Percentiles rank a stretch among this genome's conserved stretches.
These are phyloP conservation scores for Elsinoe batatas DNA, from an alignment of 2,329 filamentous ascomycete species.

Conservation along the genomic window DNA sequence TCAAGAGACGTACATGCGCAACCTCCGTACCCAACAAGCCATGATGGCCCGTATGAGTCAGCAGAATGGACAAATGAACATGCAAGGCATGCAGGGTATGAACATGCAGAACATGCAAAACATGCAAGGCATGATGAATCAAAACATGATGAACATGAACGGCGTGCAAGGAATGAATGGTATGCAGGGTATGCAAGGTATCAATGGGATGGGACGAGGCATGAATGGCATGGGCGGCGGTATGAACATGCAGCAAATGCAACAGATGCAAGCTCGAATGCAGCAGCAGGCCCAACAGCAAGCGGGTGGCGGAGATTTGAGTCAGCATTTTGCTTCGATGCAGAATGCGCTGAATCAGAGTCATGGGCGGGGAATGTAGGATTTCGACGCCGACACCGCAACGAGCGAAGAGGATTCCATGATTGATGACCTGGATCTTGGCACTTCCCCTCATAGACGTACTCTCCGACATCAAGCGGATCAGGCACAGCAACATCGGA, in stretches of 20 bases:
- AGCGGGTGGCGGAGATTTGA: conserved; percentile 16
- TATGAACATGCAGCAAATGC: conserved; percentile 15
- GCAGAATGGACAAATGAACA: conserved; percentile 11
- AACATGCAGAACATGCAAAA: conserved; percentile 8
- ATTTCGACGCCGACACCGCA: not conserved
- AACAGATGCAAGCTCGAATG: conserved; percentile 19
- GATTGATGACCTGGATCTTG: not conserved
- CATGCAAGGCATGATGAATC: conserved; percentile 6
- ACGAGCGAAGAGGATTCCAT: not conserved
- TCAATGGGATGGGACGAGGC: conserved; percentile 19
- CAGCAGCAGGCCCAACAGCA: conserved; percentile 15
- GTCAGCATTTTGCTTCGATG: conserved; percentile 25
- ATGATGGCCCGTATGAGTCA: conserved; percentile 18
- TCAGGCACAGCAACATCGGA: not conserved
- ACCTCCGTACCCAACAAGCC: conserved; percentile 23
- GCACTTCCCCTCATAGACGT: no score
- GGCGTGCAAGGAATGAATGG: conserved; percentile 13
- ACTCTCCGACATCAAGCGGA: not conserved
- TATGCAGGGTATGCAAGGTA: conserved; percentile 18
- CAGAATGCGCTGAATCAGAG: conserved; percentile 22
- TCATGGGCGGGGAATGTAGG: conserved; percentile 13
- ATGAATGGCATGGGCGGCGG: conserved; percentile 14
- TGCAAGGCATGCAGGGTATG: conserved; percentile 12
- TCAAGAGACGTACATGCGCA: conserved; percentile 28
- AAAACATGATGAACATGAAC: conserved; percentile 7